Base-by-base conservation (phyloP, 768 basidiomycete genomes). In the Serendipita vermifera region DNA sequence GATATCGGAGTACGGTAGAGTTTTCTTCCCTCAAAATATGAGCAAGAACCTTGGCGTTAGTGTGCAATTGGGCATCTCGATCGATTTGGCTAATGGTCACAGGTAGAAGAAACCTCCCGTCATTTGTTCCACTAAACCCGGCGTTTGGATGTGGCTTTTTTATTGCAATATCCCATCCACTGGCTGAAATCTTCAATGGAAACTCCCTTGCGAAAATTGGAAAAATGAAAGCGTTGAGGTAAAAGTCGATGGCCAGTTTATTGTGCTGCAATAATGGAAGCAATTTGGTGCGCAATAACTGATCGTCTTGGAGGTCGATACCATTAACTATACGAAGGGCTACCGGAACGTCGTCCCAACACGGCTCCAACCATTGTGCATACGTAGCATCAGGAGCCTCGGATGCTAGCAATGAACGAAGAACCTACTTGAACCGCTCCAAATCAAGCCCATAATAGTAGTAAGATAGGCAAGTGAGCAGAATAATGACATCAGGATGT, bases 51-150 rank as follows among this genome's bases (percentile, higher is more conserved):
- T 64, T 59, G 0, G 79, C 79, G 41, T 78, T 79, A 1, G 78
- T 80, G 31, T 69, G 65, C 3, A 66, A 60, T 55, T 78, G 75
- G 24, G 63, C 68, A 0, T 64, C 62, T 0, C 69, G 70, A 55
- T 75, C 73, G 7, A 59, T 46, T 54, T 75, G 74, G 5, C 57
- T 54, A 13, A 73, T 69, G 2, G 71, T 64, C 0, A 64, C 59
- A 0, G 72, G 72, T 13, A 73, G 54, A 9, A 70, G 59, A 2
- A 58, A 60, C 11, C 65, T 67, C 27, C 71, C 70, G 58, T 79
- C 78, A 48, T 79, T 80, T 1, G 78, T 80, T 7, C 78, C 78
- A 51, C 76, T 79, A 60, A 80, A 80, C 3, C 76, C 77, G 0
- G 77, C 77, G 1, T 68, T 75, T 14, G 69, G 26, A 20, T 68